Conservation (phyloP, 805 yeast species). For the Tetrapisispora nanseiensis region DNA sequence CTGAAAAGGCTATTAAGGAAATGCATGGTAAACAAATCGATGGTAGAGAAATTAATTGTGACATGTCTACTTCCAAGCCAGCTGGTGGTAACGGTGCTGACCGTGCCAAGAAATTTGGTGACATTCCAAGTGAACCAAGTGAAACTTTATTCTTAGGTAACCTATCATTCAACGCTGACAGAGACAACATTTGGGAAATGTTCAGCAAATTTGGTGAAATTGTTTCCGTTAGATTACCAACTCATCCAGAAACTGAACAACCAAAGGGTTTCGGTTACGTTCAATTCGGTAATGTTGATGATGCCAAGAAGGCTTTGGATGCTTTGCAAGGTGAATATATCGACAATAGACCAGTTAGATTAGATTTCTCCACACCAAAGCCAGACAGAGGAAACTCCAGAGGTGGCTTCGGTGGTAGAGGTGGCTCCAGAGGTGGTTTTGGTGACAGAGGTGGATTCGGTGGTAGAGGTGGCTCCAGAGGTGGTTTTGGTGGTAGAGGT, state of each 20-base stretch:
- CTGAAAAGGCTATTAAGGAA: slow-evolving; percentile 77
- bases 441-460: slow-evolving; percentile 14
- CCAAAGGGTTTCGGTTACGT: slow-evolving; percentile 99
- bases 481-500: slow-evolving; percentile 28
- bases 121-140: slow-evolving; percentile 81
- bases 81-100: slow-evolving; percentile 44
- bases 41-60: slow-evolving; percentile 93
- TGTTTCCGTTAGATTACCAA: slow-evolving; percentile 87
- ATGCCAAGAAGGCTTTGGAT: slow-evolving; percentile 80
- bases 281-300: slow-evolving; percentile 77
- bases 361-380: slow-evolving; percentile 90
- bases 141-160: slow-evolving; percentile 96
- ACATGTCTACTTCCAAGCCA: slow-evolving; percentile 81
- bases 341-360: slow-evolving; percentile 87
- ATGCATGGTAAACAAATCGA: slow-evolving; percentile 92
- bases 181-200: slow-evolving; percentile 62
- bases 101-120: slow-evolving; percentile 87
- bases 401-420: slow-evolving; percentile 32
- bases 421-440: slow-evolving; percentile 30
- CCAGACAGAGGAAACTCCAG: slow-evolving; percentile 41
- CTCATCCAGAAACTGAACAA: slow-evolving; percentile 97
- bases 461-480: slow-evolving; percentile 33
- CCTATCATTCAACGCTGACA: slow-evolving; percentile 81
- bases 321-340: slow-evolving; percentile 82
- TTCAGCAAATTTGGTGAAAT: slow-evolving; percentile 77